A percentile compares a stretch with the other conserved stretches of the same genome.
phyloP scores from a whole-genome alignment of 306 rosid species.

The Macrotyloma uniflorum region DNA sequence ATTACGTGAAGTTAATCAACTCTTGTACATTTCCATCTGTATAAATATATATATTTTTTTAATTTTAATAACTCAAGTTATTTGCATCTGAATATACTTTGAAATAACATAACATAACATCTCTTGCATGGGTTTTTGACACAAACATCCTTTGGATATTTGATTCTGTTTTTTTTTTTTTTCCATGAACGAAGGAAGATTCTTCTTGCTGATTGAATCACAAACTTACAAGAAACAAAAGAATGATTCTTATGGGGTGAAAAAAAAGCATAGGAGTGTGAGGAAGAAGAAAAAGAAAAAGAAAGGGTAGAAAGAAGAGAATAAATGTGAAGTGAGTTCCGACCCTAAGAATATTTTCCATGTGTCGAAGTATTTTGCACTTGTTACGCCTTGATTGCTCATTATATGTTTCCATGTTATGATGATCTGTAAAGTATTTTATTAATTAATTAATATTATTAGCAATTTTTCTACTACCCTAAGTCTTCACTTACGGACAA shows the following conservation, averaged over 20 bases:
- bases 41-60: neutral
- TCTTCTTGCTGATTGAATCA: conserved; percentile 10
- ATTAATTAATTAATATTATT: conserved; percentile 32
- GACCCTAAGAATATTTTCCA: conserved; percentile 34
- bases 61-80: neutral
- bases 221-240: conserved; percentile 33
- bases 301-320: neutral
- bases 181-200: no score
- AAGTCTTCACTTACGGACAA: conserved; percentile 14
- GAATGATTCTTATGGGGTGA: conserved; percentile 1
- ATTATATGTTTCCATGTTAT: conserved; percentile 45
- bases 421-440: conserved; percentile 50
- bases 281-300: conserved; percentile 29
- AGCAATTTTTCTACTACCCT: neutral
- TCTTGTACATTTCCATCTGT: neutral
- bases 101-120: neutral
- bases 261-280: conserved; percentile 23
- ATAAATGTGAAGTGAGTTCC: conserved; percentile 41
- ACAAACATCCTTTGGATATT: neutral
- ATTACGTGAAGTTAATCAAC: conserved; percentile 15
- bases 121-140: neutral
- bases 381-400: conserved; percentile 56
- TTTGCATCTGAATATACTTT: neutral
- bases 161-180: neutral
- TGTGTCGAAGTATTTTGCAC: conserved; percentile 50